These are phyloP conservation scores for Huntiella savannae DNA, from an alignment of 2,329 filamentous ascomycete genomes.

Conservation along the genomic window DNA sequence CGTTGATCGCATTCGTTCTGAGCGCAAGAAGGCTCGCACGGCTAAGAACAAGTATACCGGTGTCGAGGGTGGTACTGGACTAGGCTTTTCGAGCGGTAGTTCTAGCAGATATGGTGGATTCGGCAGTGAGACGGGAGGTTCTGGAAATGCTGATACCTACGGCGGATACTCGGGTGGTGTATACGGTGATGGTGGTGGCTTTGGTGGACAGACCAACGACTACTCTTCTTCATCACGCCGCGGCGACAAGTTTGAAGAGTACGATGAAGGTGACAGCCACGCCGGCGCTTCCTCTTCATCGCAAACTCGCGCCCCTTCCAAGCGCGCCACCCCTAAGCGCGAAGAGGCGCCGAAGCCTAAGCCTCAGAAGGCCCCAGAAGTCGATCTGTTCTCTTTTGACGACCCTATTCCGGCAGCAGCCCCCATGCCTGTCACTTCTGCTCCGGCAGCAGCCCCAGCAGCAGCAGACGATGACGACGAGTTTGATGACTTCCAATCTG, in stretches of 20 bases:
- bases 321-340: slow-evolving; percentile 20
- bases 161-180: slow-evolving; percentile 50
- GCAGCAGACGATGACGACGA: slow-evolving; percentile 58
- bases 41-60: slow-evolving; percentile 93
- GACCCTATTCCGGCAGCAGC: slow-evolving; percentile 34
- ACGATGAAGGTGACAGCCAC: slow-evolving; percentile 86
- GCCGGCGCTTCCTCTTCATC: slow-evolving; percentile 31
- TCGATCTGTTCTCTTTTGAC: slow-evolving; percentile 85
- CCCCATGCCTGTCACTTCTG: slow-evolving; percentile 19
- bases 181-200: slow-evolving; percentile 90
- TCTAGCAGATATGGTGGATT: slow-evolving; percentile 67
- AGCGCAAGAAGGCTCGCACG: slow-evolving; percentile 73
- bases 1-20: slow-evolving; percentile 65
- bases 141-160: slow-evolving; percentile 39
- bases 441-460: slow-evolving; percentile 2
- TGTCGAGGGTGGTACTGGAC: slow-evolving; percentile 56
- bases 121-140: slow-evolving; percentile 64
- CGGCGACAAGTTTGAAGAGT: slow-evolving; percentile 77
- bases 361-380: slow-evolving; percentile 60
- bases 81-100: slow-evolving; percentile 30
- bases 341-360: slow-evolving; percentile 44
- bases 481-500: slow-evolving; percentile 95
- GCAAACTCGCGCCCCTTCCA: slow-evolving; percentile 11
- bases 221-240: slow-evolving; percentile 45
- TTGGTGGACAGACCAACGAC: slow-evolving; percentile 57